phyloP scores from a whole-genome alignment of 305 asterid genomes.

The Fraxinus albicans region DNA sequence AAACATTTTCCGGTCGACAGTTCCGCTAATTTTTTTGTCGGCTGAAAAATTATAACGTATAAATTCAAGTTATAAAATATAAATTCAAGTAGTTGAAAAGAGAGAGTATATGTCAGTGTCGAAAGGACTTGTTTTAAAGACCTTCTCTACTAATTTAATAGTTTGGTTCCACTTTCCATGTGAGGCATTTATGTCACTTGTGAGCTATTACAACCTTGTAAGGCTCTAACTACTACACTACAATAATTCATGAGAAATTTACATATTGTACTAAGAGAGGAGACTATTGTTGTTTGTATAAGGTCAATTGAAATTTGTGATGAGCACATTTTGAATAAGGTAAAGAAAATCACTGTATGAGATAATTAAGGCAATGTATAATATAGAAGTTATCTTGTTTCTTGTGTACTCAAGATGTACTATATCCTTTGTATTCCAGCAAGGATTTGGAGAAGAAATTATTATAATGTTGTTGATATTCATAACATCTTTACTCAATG shows the following conservation, averaged over 20 bases:
- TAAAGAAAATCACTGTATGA: neutral
- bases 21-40: constrained; percentile 31
- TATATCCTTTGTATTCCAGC: neutral
- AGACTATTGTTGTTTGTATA: neutral
- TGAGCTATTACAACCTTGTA: neutral
- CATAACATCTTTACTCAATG: neutral
- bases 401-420: neutral
- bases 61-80: neutral
- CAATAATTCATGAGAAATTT: neutral
- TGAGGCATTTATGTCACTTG: neutral
- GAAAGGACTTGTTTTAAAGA: constrained; percentile 31
- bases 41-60: neutral
- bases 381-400: neutral
- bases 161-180: neutral
- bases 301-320: neutral
- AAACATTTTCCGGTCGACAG: constrained; percentile 69
- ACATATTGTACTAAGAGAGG: neutral
- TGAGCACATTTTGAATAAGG: neutral
- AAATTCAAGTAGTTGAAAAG: constrained; percentile 1
- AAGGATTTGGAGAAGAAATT: neutral
- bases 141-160: constrained; percentile 6
- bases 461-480: neutral
- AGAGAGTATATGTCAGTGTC: neutral
- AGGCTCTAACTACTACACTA: neutral
- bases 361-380: neutral